Conservation (phyloP, 352 stramenopile species). For the Phytophthora foliorum region DNA sequence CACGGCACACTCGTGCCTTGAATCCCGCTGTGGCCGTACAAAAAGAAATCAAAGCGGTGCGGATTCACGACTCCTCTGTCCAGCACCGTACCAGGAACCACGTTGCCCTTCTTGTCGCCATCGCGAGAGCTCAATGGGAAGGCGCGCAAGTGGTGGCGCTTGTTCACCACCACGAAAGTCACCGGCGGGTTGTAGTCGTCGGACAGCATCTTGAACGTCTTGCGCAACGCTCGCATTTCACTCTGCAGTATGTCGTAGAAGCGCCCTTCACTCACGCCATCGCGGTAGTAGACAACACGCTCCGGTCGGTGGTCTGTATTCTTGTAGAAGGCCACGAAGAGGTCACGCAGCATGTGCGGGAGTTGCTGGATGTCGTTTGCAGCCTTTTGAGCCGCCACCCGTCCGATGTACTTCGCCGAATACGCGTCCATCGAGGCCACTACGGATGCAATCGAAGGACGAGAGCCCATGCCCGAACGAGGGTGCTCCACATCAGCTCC, state of each 20-base stretch:
- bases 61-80: constrained; percentile 82
- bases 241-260: constrained; percentile 78
- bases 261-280: constrained; percentile 87
- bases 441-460: constrained; percentile 76
- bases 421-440: constrained; percentile 80
- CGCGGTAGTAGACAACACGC: constrained; percentile 86
- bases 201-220: constrained; percentile 68
- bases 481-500: constrained; percentile 80
- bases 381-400: constrained; percentile 59
- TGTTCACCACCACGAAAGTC: constrained; percentile 90
- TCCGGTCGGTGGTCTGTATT: constrained; percentile 71
- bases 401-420: constrained; percentile 61
- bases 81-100: constrained; percentile 76
- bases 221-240: constrained; percentile 81
- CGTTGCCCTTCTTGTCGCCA: constrained; percentile 69
- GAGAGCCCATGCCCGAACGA: constrained; percentile 57
- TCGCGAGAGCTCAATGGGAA: constrained; percentile 53
- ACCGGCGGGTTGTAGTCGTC: constrained; percentile 72
- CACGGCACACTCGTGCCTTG: constrained; percentile 82
- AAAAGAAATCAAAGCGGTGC: constrained; percentile 86
- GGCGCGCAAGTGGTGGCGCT: constrained; percentile 86
- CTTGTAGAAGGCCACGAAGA: constrained; percentile 82
- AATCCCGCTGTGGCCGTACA: constrained; percentile 84
- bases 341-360: constrained; percentile 65
- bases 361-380: constrained; percentile 63